Evolutionary conservation across 768 basidiomycete genomes (phyloP).

Genomic region (Russula earlei): DNA sequence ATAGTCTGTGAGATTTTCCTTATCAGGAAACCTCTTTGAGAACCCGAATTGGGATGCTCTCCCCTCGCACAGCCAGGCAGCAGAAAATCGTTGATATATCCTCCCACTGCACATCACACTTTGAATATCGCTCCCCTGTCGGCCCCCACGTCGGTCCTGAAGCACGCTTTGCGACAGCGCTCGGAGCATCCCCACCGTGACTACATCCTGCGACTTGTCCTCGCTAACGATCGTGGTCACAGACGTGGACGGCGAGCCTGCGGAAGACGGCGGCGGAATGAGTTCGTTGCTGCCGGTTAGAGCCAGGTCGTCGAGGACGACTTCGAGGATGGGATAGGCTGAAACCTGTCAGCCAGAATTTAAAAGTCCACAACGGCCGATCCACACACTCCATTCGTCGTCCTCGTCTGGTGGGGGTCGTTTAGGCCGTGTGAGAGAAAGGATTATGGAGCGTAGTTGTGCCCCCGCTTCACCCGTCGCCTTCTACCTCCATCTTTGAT

Average conservation of each 20-base stretch:
- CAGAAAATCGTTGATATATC: too few relatives aligned
- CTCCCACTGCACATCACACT: too few relatives aligned
- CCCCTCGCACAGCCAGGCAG: too few relatives aligned
- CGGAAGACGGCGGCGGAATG: constrained; percentile 10
- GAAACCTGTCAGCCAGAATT: not conserved
- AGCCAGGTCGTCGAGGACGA: not conserved
- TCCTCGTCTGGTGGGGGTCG: constrained; percentile 18
- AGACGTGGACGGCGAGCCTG: constrained; percentile 13
- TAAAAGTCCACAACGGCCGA: not conserved
- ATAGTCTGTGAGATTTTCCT: too few relatives aligned
- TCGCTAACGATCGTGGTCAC: constrained; percentile 12
- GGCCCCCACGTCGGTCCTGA: not conserved
- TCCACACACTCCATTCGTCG: constrained; percentile 11
- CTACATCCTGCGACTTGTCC: not conserved
- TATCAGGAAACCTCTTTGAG: too few relatives aligned
- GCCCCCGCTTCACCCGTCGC: constrained; percentile 1
- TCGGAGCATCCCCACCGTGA: constrained; percentile 20
- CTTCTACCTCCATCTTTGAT: constrained; percentile 10
- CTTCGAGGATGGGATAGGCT: constrained; percentile 17
- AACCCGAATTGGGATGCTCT: too few relatives aligned
- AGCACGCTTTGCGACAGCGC: constrained; percentile 13
- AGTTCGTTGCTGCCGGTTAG: not conserved
- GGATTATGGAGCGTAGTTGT: constrained; percentile 9
- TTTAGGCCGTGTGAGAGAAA: constrained; percentile 16
- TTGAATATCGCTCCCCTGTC: too few relatives aligned